A percentile compares a stretch with the other conserved stretches of the same genome.
phyloP scores from a whole-genome alignment of 2,329 filamentous ascomycete species.

The Cercospora citrullina region DNA sequence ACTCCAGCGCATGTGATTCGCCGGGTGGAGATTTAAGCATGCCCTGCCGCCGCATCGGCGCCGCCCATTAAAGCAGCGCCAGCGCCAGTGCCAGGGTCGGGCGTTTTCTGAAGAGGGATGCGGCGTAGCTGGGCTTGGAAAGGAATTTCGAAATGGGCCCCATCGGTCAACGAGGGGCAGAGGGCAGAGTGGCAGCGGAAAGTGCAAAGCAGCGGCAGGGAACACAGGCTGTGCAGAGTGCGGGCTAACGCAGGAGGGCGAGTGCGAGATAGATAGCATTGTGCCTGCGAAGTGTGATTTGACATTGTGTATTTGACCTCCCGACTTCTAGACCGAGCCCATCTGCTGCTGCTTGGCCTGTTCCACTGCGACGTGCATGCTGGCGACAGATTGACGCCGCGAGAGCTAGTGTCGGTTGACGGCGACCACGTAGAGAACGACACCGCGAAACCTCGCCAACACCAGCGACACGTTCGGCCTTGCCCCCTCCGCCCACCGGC shows the following conservation, averaged over 20 bases:
- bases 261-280: conserved; percentile 1
- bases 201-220: neutral
- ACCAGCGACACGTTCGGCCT: conserved; percentile 2
- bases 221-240: neutral
- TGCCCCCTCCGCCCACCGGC: neutral
- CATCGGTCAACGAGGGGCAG: neutral
- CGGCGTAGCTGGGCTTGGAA: neutral
- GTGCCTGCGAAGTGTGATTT: neutral
- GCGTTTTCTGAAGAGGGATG: conserved; percentile 5
- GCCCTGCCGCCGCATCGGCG: conserved; percentile 5
- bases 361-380: neutral
- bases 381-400: neutral
- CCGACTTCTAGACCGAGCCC: neutral
- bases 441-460: conserved; percentile 4
- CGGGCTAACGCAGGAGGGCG: neutral
- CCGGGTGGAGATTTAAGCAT: conserved; percentile 1
- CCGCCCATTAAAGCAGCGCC: conserved; percentile 6
- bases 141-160: neutral
- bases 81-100: conserved; percentile 1
- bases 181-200: neutral
- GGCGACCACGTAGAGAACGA: neutral
- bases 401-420: neutral
- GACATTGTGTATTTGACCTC: neutral
- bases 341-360: neutral
- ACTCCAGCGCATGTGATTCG: neutral